phyloP scores from a whole-genome alignment of 129 eudicot species.

The Pseudognaphalium luteoalbum region DNA sequence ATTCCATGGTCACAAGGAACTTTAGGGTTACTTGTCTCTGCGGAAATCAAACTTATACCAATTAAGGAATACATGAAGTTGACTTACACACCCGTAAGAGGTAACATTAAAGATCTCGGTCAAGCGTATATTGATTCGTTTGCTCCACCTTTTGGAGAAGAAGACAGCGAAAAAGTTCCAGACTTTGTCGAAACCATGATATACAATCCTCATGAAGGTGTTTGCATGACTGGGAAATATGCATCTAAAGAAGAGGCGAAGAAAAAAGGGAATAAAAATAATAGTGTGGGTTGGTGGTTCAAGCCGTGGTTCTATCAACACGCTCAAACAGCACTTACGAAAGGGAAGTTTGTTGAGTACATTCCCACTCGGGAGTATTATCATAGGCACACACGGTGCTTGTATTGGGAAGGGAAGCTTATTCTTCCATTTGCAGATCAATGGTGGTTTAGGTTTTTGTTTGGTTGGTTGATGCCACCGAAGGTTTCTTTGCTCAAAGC shows the following conservation, averaged over 20 bases:
- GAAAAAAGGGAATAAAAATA: conserved; percentile 74
- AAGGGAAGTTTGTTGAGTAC: conserved; percentile 93
- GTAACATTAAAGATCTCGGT: conserved; percentile 73
- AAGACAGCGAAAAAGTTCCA: conserved; percentile 75
- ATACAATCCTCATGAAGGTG: conserved; percentile 76
- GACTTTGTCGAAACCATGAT: conserved; percentile 92
- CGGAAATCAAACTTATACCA: conserved; percentile 90
- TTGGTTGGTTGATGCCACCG: conserved; percentile 96
- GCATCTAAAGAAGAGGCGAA: conserved; percentile 34
- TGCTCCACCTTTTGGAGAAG: conserved; percentile 80
- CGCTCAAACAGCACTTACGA: conserved; percentile 71
- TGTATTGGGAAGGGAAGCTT: conserved; percentile 95
- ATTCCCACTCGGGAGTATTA: conserved; percentile 90
- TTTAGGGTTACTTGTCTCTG: conserved; percentile 85
- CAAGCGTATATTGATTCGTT: conserved; percentile 88
- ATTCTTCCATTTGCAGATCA: conserved; percentile 91
- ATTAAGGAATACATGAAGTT: conserved; percentile 84
- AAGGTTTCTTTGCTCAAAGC: conserved; percentile 91
- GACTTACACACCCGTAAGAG: conserved; percentile 74
- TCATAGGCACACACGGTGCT: conserved; percentile 88
- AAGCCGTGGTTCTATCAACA: conserved; percentile 97
- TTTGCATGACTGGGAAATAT: conserved; percentile 54
- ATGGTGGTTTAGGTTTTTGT: conserved; percentile 73
- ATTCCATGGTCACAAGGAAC: conserved; percentile 99
- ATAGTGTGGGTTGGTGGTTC: conserved; percentile 88